Base-by-base conservation (phyloP, 1,139 yeast genomes). In the Saccharomyces pastorianus region DNA sequence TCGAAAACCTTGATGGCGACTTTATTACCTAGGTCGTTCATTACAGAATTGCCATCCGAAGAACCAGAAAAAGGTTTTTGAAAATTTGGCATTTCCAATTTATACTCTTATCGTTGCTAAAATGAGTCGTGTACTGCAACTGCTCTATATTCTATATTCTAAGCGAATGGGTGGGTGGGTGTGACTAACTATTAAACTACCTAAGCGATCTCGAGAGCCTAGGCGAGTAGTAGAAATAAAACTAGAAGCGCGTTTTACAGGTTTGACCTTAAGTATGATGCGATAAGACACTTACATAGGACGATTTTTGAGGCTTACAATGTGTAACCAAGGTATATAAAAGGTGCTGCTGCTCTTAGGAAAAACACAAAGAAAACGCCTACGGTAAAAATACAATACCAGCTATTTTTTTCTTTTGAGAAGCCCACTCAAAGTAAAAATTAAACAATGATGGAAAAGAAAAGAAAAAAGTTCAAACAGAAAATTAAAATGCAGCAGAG, bases 121-220 rank as follows among this genome's bases (percentile, higher is more conserved):
- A 38, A 17, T 17, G n/a, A 38, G 25, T 38, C 17, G 8, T 17
- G n/a, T 14, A 38, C 23, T 9, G 44, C 44, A 38, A 26, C 44
- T 38, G 20, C 20, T 38, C 20, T 38, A 11, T 20, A 23, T 23
- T 23, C 25, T 23, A 20, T 17, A 11, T 20, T 38, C 44, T 20
- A 38, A 38, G 44, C 44, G 44, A 38, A 38, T 34, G 44, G 44
- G 44, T 38, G 44, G 44, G 44, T 38, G 44, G 44, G 44, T 38
- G 44, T 38, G 44, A 38, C 44, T 17, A 38, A 38, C n/a, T 38
- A 20, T 9, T 20, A 9, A 38, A 38, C 44, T 38, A 17, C 5
- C 26, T 20, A 38, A 11, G 8, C 25, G 44, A 20, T 20, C 23
- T 17, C 11, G n/a, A 9, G 25, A 17, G 17, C 17, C 44, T 4